Evolutionary conservation across 371 early-diverging fungal species (phyloP).

Genomic region (Mycotypha africana): DNA sequence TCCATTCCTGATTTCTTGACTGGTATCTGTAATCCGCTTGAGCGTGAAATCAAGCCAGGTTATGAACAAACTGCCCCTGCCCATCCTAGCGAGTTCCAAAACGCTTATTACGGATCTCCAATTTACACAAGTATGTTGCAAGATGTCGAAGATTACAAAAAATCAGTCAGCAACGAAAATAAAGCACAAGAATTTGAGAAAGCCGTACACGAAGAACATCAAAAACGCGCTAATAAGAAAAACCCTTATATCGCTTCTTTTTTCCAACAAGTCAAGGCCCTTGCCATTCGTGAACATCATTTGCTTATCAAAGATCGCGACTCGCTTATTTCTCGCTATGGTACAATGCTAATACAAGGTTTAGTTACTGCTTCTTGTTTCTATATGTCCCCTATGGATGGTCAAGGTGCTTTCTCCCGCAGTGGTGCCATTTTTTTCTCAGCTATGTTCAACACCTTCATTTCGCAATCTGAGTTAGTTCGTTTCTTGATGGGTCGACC

Average conservation of each 20-base stretch:
- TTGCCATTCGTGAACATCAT: slow-evolving; percentile 59
- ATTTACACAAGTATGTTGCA: slow-evolving; percentile 25
- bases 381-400: slow-evolving; percentile 41
- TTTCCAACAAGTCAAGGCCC: slow-evolving; percentile 53
- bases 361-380: slow-evolving; percentile 68
- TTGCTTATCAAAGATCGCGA: slow-evolving; percentile 44
- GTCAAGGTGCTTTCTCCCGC: slow-evolving; percentile 63
- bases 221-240: slow-evolving; percentile 44
- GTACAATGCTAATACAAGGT: slow-evolving; percentile 56
- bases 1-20: slow-evolving; percentile 76
- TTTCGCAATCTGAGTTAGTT: slow-evolving; percentile 49
- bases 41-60: slow-evolving; percentile 54
- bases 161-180: slow-evolving; percentile 16
- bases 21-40: slow-evolving; percentile 60
- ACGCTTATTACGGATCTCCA: slow-evolving; percentile 31
- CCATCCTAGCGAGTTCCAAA: slow-evolving; percentile 46
- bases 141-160: slow-evolving; percentile 38
- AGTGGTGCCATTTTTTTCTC: slow-evolving; percentile 66
- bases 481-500: slow-evolving; percentile 51
- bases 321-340: slow-evolving; percentile 50
- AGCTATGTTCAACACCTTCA: slow-evolving; percentile 50
- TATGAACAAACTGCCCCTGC: slow-evolving; percentile 42
- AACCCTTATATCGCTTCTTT: slow-evolving; percentile 60
- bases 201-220: slow-evolving; percentile 48
- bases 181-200: slow-evolving; percentile 44